Percentiles rank a stretch among this genome's conserved stretches.
These are phyloP conservation scores for Pezicula carpinea DNA, from an alignment of 2,329 filamentous ascomycete genomes.

Conservation along the genomic window DNA sequence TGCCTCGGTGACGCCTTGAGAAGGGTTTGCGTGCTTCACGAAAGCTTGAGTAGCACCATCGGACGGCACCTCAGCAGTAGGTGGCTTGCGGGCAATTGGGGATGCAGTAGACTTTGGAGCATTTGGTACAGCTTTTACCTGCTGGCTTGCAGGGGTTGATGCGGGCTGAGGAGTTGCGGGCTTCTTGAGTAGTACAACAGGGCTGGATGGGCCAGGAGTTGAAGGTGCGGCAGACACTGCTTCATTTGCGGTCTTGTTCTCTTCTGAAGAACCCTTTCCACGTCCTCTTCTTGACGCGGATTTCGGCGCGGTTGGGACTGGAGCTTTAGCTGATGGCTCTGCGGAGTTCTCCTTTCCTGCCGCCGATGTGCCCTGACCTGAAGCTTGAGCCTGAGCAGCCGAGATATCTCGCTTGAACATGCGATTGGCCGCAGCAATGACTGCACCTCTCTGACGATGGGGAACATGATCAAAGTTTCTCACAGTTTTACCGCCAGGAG, in stretches of 20 bases:
- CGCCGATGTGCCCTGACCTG: constrained; percentile 3
- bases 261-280: constrained; percentile 31
- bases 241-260: constrained; percentile 13
- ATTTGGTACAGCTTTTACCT: constrained; percentile 23
- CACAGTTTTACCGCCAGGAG: constrained; percentile 34
- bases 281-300: constrained; percentile 21
- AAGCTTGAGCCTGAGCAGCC: constrained; percentile 7
- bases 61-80: constrained; percentile 26
- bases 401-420: constrained; percentile 59
- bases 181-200: constrained; percentile 36
- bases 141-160: constrained; percentile 22
- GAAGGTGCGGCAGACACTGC: constrained; percentile 12
- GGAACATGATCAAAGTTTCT: constrained; percentile 48
- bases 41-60: constrained; percentile 62
- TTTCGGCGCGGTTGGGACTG: constrained; percentile 28
- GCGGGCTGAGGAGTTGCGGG: constrained; percentile 18
- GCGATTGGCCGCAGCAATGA: constrained; percentile 59
- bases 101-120: constrained; percentile 16
- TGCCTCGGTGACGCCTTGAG: constrained; percentile 84
- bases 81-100: constrained; percentile 23
- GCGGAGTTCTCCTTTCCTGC: constrained; percentile 2
- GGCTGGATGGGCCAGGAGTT: constrained; percentile 25
- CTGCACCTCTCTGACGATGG: constrained; percentile 28
- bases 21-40: constrained; percentile 79
- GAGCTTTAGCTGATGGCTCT: constrained; percentile 2